phyloP scores from a whole-genome alignment of 176 grass and related monocot genomes.

The Oryza glumipatula region DNA sequence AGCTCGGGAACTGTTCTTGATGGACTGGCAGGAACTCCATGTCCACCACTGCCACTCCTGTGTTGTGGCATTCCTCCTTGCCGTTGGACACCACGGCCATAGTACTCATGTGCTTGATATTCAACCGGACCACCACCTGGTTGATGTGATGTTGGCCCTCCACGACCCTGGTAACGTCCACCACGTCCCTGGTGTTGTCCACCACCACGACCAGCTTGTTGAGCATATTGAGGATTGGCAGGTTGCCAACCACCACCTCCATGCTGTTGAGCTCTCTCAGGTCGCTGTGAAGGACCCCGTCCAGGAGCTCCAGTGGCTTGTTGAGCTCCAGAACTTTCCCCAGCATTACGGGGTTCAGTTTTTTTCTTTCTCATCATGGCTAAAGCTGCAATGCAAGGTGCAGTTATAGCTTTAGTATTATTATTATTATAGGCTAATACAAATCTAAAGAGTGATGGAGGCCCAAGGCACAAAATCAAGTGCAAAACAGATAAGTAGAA shows the following conservation, averaged over 20 bases:
- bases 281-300: constrained; percentile 31
- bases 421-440: not conserved
- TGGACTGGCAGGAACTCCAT: constrained; percentile 36
- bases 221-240: constrained; percentile 40
- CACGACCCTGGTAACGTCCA: constrained; percentile 31
- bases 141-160: constrained; percentile 40
- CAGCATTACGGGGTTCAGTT: constrained; percentile 35
- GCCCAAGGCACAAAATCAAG: not conserved
- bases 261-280: constrained; percentile 43
- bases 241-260: constrained; percentile 35
- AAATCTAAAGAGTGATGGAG: not conserved
- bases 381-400: constrained; percentile 19
- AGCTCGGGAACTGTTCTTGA: constrained; percentile 71
- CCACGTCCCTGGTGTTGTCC: constrained; percentile 38
- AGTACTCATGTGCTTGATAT: constrained; percentile 44
- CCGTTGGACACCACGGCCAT: constrained; percentile 29
- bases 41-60: constrained; percentile 50
- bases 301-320: constrained; percentile 35
- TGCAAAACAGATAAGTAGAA: constrained; percentile 9
- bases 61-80: constrained; percentile 48
- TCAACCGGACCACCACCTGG: constrained; percentile 33
- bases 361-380: constrained; percentile 68
- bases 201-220: constrained; percentile 49
- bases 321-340: constrained; percentile 32
- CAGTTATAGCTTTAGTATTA: constrained; percentile 6